phyloP scores from a whole-genome alignment of 2,329 filamentous ascomycete species.

The Claviceps digitariae region DNA sequence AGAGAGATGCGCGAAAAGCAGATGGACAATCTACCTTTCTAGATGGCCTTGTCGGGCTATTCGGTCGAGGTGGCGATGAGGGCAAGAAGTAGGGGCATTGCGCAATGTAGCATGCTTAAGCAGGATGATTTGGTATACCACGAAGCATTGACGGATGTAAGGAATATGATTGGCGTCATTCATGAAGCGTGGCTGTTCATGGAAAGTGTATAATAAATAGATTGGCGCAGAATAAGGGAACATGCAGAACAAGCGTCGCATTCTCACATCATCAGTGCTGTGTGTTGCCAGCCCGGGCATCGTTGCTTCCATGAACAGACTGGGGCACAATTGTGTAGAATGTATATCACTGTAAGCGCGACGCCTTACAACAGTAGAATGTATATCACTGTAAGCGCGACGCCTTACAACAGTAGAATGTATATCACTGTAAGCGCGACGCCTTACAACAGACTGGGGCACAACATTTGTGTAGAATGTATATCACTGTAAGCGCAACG shows the following conservation, averaged over 20 bases:
- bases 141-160: not conserved
- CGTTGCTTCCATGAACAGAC: no score
- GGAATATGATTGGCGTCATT: not conserved
- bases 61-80: constrained; percentile 15
- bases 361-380: fast-evolving
- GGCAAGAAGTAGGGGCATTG: not conserved
- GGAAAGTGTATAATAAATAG: not conserved
- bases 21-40: constrained; percentile 18
- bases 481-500: not conserved
- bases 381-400: no score
- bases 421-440: no score
- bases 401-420: no score
- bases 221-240: not conserved
- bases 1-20: constrained; percentile 32
- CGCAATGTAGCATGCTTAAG: not conserved
- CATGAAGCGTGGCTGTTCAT: not conserved
- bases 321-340: no score
- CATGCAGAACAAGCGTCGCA: not conserved
- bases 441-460: no score
- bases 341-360: not conserved
- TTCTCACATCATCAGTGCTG: not conserved
- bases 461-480: no score
- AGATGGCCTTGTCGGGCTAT: constrained; percentile 17
- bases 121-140: not conserved
- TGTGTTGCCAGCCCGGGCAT: no score